These are phyloP conservation scores for Zygosaccharomyces pseudobailii DNA, from an alignment of 1,139 yeast genomes.

Conservation along the genomic window DNA sequence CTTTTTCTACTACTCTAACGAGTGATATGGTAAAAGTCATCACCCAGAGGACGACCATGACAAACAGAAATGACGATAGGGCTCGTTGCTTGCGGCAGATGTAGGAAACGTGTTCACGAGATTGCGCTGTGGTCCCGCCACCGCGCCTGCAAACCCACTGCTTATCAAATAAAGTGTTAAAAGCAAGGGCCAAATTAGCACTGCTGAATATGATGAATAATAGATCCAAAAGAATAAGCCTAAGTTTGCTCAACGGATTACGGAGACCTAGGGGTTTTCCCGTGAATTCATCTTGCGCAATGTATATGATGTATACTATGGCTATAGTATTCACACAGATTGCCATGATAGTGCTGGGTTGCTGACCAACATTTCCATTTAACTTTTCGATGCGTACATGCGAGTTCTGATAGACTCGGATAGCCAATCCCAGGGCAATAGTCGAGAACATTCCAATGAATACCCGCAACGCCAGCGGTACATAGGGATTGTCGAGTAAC, in stretches of 20 bases:
- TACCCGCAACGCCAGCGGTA: conserved; percentile 72
- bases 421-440: conserved; percentile 63
- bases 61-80: conserved; percentile 70
- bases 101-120: conserved; percentile 27
- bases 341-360: conserved; percentile 91
- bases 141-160: conserved; percentile 69
- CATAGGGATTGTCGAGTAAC: conserved; percentile 68
- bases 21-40: conserved; percentile 79
- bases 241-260: conserved; percentile 75
- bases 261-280: conserved; percentile 79
- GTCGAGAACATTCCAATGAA: conserved; percentile 58
- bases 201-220: conserved; percentile 89
- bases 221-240: conserved; percentile 71
- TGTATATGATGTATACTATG: conserved; percentile 68
- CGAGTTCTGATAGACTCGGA: conserved; percentile 55
- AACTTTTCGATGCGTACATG: conserved; percentile 27
- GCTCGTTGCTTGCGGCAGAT: conserved; percentile 81
- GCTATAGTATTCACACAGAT: conserved; percentile 79
- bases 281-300: conserved; percentile 84
- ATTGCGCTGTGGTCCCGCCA: conserved; percentile 29
- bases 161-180: conserved; percentile 73
- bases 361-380: conserved; percentile 54
- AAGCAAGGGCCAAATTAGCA: conserved; percentile 81
- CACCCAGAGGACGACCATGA: conserved; percentile 78
- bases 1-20: conserved; percentile 76